These are phyloP conservation scores for Linnemannia schmuckeri DNA, from an alignment of 192 early-diverging fungal genomes.

Conservation along the genomic window DNA sequence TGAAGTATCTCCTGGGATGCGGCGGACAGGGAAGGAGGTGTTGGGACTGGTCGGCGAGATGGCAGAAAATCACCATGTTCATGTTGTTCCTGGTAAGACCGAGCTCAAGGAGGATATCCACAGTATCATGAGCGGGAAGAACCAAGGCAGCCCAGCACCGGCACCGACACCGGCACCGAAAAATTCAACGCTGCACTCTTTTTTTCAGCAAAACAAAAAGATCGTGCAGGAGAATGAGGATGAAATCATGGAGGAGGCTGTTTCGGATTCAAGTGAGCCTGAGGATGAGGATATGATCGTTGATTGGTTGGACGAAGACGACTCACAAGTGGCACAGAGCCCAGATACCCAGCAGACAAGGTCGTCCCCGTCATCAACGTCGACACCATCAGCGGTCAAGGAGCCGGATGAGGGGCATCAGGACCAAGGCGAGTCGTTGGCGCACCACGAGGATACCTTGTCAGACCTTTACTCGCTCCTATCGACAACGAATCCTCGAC, in stretches of 20 bases:
- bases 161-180: neutral
- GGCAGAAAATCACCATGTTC: conserved; percentile 81
- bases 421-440: neutral
- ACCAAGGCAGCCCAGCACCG: neutral
- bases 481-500: conserved; percentile 54
- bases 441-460: conserved; percentile 36
- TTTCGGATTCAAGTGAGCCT: neutral
- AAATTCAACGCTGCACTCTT: conserved; percentile 26
- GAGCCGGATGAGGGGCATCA: neutral
- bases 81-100: conserved; percentile 45
- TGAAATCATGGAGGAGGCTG: conserved; percentile 6
- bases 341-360: conserved; percentile 4
- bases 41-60: conserved; percentile 74
- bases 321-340: neutral
- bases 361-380: neutral
- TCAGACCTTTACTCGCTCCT: conserved; percentile 52
- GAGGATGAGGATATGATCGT: conserved; percentile 16
- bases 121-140: conserved; percentile 1
- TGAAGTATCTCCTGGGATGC: conserved; percentile 78
- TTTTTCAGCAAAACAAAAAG: conserved; percentile 19
- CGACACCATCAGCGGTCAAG: neutral
- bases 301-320: conserved; percentile 11
- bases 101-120: conserved; percentile 29
- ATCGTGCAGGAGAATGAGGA: conserved; percentile 9
- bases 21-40: conserved; percentile 81